Evolutionary conservation across 2,329 filamentous ascomycete genomes (phyloP), one percentile per base, ranked within the genome.

Genomic region (Fusarium robinianum): DNA sequence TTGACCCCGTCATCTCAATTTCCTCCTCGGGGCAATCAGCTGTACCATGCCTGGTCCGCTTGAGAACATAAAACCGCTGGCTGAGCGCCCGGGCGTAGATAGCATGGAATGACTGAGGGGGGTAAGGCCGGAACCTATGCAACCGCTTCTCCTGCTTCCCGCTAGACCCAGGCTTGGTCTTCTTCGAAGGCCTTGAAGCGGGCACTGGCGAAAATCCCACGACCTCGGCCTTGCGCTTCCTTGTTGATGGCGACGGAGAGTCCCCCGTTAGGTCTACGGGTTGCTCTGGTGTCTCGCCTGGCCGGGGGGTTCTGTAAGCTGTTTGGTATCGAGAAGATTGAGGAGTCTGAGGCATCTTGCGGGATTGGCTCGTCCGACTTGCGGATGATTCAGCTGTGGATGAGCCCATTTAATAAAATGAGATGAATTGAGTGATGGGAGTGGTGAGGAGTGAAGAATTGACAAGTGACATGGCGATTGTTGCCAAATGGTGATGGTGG

Each of bases 1-100:
- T 86, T 8, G 79, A 79, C 1, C 83, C 84, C 0, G 82, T 79
- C 48, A 87, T 69, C 44, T 80, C 71, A 33, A 87, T 69, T 1
- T 63, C 67, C 60, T 87, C 81, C 40, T 74, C 68, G 0, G 73
- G 75, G 27, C 65, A 72, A 1, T 67, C 49, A 2, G 51, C 41
- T 0, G 64, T 67, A 12, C 71, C 71, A 18, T 52, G 24, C 7
- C 68, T 66, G 3, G 55, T 60, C 11, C 75, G 69, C 1, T 60
- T 64, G 8, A 79, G 66, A 19, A 79, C 70, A 49, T 70, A 79
- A 60, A 79, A 72, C 44, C 70, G 65, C 47, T 76, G 72, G 3
- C 63, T 64, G 1, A 66, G 63, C 5, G 74, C 72, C 11, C 73
- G 65, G 1, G 62, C 51, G 40, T 70, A 72, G 23, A 74, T 51